Percentiles rank a stretch among this genome's conserved stretches.
Conservation (phyloP, 1,284 basidiomycete genomes). For the Marasmius oreades region DNA sequence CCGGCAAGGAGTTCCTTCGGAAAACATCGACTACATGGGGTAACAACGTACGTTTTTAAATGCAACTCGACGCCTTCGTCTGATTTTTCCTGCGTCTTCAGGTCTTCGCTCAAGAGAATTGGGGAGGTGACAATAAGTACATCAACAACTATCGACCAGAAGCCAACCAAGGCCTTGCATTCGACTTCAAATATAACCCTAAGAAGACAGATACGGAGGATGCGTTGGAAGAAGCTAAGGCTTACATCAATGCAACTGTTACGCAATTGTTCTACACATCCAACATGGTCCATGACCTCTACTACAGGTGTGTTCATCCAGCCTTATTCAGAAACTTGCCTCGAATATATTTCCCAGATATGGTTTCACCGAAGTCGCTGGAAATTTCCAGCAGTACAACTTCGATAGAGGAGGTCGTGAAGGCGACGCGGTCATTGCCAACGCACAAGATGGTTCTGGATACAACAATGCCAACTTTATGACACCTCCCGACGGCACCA, state of each 20-base stretch:
- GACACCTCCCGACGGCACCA: constrained; percentile 74
- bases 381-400: constrained; percentile 98
- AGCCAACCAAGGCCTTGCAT: constrained; percentile 50
- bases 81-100: constrained; percentile 19
- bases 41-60: constrained; percentile 65
- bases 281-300: constrained; percentile 80
- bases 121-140: constrained; percentile 79
- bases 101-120: constrained; percentile 85
- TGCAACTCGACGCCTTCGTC: neutral
- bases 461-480: constrained; percentile 89
- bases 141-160: constrained; percentile 79
- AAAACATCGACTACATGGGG: constrained; percentile 84
- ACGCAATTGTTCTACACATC: constrained; percentile 92
- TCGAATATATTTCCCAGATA: constrained; percentile 43
- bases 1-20: constrained; percentile 40
- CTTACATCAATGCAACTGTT: constrained; percentile 83
- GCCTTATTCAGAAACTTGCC: neutral
- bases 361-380: constrained; percentile 87
- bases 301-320: constrained; percentile 49
- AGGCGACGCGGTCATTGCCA: constrained; percentile 88
- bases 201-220: constrained; percentile 43
- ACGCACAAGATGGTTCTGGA: constrained; percentile 92
- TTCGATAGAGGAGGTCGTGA: constrained; percentile 86
- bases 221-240: constrained; percentile 63
- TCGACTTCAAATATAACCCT: constrained; percentile 73